Base-by-base conservation (phyloP, 2,329 filamentous ascomycete species). In the Lachnellula suecica region DNA sequence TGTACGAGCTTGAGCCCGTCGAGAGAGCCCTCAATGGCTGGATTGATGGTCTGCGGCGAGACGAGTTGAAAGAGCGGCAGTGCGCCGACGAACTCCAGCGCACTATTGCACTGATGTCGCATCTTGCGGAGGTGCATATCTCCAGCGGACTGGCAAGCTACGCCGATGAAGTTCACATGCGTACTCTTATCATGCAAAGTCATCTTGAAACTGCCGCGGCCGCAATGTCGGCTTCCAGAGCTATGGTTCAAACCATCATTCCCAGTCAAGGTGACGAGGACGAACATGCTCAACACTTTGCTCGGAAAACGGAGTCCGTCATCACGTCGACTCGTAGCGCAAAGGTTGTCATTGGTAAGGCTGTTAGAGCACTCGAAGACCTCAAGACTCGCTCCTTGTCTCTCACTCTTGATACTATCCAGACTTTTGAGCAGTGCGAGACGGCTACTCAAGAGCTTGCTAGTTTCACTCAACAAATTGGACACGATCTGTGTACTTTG, bases 1-100 rank as follows among this genome's bases (percentile, higher is more conserved):
- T 94, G 52, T 89, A 91, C 62, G 94, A 97, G 69, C 77, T 97
- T 46, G 90, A 96, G 67, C 91, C 92, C 0, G 90, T 97, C 10
- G 94, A 99, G 72, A 82, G 91, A 52, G 89, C 89, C 0, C 73
- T 97, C 45, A 96, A 96, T 65, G 82, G 81, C 50, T 96, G 91
- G 83, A 89, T 97, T 51, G 92, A 97, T 59, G 84, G 84, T 5
- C 69, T 97, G 49, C 86, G 91, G 58, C 85, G 84, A 47, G 91
- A 96, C 61, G 91, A 96, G 51, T 74, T 97, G 44, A 91, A 91
- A 70, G 88, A 93, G 71, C 84, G 87, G 68, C 87, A 90, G 63
- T 91, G 91, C 65, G 85, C 89, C 0, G 83, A 83, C 22, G 90
- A 96, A 66, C 76, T 97, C 34, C 86, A 93, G 63, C 84, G 88